Evolutionary conservation across 192 early-diverging fungal species (phyloP).

Genomic region (Podila epigama): DNA sequence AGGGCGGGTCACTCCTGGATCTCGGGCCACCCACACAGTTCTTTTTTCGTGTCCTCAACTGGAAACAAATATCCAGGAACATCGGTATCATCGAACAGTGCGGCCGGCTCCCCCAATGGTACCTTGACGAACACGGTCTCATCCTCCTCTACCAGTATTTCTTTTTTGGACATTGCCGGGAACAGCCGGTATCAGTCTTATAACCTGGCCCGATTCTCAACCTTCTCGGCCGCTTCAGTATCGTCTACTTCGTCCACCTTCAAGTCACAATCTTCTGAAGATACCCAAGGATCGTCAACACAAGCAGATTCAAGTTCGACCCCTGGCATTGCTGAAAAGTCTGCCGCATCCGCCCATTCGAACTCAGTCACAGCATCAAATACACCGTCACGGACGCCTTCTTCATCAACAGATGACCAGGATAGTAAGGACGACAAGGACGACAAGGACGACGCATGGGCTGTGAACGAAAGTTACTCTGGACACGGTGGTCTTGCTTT

Average conservation of each 20-base stretch:
- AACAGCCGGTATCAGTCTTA: constrained; percentile 44
- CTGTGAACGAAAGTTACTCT: constrained; percentile 43
- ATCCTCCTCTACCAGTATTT: not conserved
- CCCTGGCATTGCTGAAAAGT: not conserved
- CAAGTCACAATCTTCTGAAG: not conserved
- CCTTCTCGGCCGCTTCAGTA: constrained; percentile 10
- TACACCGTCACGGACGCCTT: constrained; percentile 25
- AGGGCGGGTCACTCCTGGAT: constrained; percentile 41
- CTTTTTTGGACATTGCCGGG: constrained; percentile 41
- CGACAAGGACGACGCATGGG: constrained; percentile 45
- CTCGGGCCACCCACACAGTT: constrained; percentile 47
- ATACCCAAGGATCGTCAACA: not conserved
- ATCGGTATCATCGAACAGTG: not conserved
- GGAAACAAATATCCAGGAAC: not conserved
- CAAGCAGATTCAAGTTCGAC: not conserved
- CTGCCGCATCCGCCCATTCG: constrained; percentile 20
- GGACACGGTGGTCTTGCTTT: constrained; percentile 12
- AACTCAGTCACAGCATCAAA: constrained; percentile 27
- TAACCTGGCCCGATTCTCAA: constrained; percentile 42
- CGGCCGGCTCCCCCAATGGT: not conserved
- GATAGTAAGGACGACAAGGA: not conserved
- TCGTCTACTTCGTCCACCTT: not conserved
- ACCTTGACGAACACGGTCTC: not conserved
- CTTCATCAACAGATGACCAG: not conserved
- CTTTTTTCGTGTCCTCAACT: constrained; percentile 20